Conservation (phyloP, 148 eudicot genomes). For the Vaccinium macrocarpon region DNA sequence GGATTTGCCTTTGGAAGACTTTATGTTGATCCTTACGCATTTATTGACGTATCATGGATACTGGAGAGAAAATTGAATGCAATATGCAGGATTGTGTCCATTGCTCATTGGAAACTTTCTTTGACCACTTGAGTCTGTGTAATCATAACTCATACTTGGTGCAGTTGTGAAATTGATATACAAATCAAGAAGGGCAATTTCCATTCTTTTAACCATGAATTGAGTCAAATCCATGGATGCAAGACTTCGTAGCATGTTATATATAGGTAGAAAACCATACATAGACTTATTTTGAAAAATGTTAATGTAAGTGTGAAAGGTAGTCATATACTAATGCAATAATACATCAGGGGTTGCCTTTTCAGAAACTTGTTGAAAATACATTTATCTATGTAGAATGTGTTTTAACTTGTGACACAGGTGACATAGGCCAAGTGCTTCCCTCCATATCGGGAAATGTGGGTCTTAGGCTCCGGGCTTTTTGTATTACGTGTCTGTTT, state of each 20-base stretch:
- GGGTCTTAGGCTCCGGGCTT: background rate
- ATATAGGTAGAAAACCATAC: background rate
- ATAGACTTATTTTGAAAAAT: background rate
- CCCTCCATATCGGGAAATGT: background rate
- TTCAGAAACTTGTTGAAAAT: background rate
- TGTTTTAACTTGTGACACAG: background rate
- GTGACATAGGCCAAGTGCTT: background rate
- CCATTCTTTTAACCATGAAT: background rate
- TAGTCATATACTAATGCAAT: background rate
- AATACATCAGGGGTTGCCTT: background rate
- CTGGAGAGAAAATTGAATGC: conserved; percentile 11
- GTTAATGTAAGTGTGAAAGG: background rate
- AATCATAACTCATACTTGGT: background rate
- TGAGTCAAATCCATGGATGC: background rate
- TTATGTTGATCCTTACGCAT: background rate
- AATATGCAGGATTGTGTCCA: background rate
- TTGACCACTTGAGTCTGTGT: background rate
- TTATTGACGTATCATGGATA: conserved; percentile 5
- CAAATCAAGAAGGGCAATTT: background rate
- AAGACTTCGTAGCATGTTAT: background rate
- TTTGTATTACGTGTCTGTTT: background rate
- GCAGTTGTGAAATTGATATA: background rate
- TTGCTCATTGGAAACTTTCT: background rate
- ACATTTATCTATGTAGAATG: background rate
- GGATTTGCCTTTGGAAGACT: background rate